Conservation (phyloP, 75 land plant genomes). For the Selaginella moellendorffii region DNA sequence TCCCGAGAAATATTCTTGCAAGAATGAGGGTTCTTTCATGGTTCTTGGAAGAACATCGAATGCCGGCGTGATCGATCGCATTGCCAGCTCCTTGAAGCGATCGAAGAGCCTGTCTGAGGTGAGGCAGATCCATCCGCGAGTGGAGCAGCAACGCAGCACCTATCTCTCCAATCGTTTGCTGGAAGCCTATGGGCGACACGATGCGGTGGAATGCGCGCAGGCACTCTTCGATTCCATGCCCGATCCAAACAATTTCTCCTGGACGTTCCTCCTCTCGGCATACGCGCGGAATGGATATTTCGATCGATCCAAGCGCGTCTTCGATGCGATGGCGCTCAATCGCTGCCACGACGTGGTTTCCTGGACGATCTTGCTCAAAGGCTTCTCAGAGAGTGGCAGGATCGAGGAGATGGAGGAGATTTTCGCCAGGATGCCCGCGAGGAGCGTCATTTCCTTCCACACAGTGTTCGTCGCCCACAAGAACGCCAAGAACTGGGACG, state of each 20-base stretch:
- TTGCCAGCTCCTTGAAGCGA: background rate
- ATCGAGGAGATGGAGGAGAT: background rate
- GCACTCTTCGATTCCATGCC: background rate
- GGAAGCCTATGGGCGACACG: background rate
- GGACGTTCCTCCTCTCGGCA: background rate
- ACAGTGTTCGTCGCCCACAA: background rate
- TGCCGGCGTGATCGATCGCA: background rate
- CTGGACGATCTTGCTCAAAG: background rate
- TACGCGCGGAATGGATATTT: slow-evolving; percentile 6
- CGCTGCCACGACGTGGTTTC: slow-evolving; percentile 2
- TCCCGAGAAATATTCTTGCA: too few relatives aligned
- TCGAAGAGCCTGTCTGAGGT: background rate
- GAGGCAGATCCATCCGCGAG: background rate
- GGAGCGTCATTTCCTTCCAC: background rate
- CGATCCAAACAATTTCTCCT: background rate
- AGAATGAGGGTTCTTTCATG: too few relatives aligned
- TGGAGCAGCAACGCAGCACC: background rate
- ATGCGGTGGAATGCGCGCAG: background rate
- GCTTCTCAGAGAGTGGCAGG: background rate
- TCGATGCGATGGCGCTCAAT: background rate
- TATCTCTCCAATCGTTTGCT: background rate
- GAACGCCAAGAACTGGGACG: background rate
- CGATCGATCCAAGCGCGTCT: background rate
- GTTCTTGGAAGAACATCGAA: too few relatives aligned
- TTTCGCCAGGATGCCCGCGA: background rate